Percentiles rank a stretch among this genome's conserved stretches.
phyloP scores from a whole-genome alignment of 2,329 filamentous ascomycete genomes.

The Arthrobotrys musiformis region DNA sequence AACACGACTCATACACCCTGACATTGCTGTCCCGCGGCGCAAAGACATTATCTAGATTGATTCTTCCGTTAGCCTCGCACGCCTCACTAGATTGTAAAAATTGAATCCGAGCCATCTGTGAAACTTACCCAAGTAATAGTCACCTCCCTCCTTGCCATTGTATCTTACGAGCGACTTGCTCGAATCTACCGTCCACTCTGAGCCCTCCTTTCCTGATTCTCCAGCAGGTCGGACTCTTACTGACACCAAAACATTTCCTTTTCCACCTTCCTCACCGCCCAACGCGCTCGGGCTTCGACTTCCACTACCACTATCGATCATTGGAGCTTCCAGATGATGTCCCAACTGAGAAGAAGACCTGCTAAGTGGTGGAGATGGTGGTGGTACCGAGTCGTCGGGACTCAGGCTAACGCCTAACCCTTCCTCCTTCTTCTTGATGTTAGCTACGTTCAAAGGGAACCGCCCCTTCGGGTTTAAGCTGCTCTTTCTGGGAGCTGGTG shows the following conservation, averaged over 20 bases:
- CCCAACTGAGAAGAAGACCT: constrained; percentile 47
- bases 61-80: neutral
- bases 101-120: neutral
- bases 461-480: constrained; percentile 52
- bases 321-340: constrained; percentile 32
- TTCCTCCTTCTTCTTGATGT: constrained; percentile 47
- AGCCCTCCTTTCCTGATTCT: constrained; percentile 69
- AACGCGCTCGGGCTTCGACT: constrained; percentile 56
- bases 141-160: constrained; percentile 86
- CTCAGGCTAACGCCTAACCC: constrained; percentile 42
- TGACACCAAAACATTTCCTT: constrained; percentile 95
- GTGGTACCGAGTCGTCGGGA: constrained; percentile 35
- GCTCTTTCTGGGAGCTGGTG: constrained; percentile 36
- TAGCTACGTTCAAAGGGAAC: constrained; percentile 44
- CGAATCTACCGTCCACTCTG: constrained; percentile 92
- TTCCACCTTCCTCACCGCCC: constrained; percentile 72
- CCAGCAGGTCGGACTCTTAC: constrained; percentile 89
- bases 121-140: constrained; percentile 85
- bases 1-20: constrained; percentile 91
- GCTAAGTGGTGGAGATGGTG: constrained; percentile 44
- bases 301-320: constrained; percentile 35
- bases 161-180: constrained; percentile 84
- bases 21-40: constrained; percentile 92
- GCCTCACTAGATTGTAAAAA: constrained; percentile 55
- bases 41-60: constrained; percentile 87